A percentile compares a stretch with the other conserved stretches of the same genome.
Evolutionary conservation across 202 grass and related monocot species (phyloP).

Genomic region (Setaria viridis): DNA sequence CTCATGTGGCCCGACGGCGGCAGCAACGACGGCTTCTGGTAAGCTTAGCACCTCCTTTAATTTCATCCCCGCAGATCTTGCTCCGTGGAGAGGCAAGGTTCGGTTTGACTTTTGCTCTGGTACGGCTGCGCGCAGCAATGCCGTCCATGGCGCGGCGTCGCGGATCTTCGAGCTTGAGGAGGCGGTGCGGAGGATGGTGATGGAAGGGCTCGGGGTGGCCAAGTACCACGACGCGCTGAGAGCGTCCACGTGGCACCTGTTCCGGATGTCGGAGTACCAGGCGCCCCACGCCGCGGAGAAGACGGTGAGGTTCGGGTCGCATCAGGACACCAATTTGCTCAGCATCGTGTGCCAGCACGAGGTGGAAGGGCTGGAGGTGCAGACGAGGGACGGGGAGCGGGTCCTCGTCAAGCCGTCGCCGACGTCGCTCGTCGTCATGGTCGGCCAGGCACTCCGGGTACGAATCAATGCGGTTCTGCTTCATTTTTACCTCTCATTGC

Average conservation of each 20-base stretch:
- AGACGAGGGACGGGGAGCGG: slow-evolving; percentile 63
- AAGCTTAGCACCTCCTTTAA: background rate
- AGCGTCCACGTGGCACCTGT: slow-evolving; percentile 52
- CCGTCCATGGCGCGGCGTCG: slow-evolving; percentile 30
- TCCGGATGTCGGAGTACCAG: slow-evolving; percentile 66
- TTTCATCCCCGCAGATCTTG: background rate
- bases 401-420: slow-evolving; percentile 48
- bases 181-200: slow-evolving; percentile 71
- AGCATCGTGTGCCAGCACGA: slow-evolving; percentile 70
- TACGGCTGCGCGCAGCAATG: slow-evolving; percentile 47
- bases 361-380: slow-evolving; percentile 70
- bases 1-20: slow-evolving; percentile 58
- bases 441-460: slow-evolving; percentile 71
- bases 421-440: slow-evolving; percentile 67
- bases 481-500: background rate
- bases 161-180: slow-evolving; percentile 56
- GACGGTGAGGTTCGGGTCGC: slow-evolving; percentile 49
- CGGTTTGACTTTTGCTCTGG: background rate
- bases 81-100: background rate
- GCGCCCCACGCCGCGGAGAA: slow-evolving; percentile 48
- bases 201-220: slow-evolving; percentile 64
- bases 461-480: background rate
- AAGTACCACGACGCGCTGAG: slow-evolving; percentile 47
- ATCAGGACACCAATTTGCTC: slow-evolving; percentile 73
- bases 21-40: slow-evolving; percentile 56